Base-by-base conservation (phyloP, 768 basidiomycete genomes). In the Steccherinum ochraceum region DNA sequence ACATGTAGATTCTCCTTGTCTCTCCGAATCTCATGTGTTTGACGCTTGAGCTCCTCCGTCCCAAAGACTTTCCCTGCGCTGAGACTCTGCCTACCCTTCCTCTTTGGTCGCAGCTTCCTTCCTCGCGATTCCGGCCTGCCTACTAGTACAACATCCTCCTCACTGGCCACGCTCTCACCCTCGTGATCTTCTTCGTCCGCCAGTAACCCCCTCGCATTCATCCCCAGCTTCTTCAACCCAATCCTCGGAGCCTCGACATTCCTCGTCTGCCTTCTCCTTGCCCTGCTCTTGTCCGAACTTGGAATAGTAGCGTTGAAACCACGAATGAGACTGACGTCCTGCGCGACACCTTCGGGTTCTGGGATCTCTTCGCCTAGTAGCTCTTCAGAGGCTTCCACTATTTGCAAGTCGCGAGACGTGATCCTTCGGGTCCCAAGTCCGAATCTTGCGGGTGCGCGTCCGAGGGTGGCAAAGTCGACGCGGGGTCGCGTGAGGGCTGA, bases 231-330 rank as follows among this genome's bases (percentile, higher is more conserved):
- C 76, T 84, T 90, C 57, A 94, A 65, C 1, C 93, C 92, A 40
- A 89, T 70, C 58, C 76, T 77, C 24, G 83, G 85, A 12, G 83
- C 78, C 2, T 91, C 86, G 12, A 90, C 80, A 58, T 83, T 88
- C 52, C 93, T 76, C 67, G 88, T 81, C 65, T 90, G 84, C 52
- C 92, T 69, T 55, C 93, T 69, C 53, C 93, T 74, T 12, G 80
- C 73, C 54, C 87, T 84, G 49, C 89, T 77, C 62, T 83, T 78
- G 58, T 92, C 87, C 35, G 93, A 81, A 62, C 87, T 89, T 12
- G 95, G 95, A 40, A 96, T 88, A 2, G 95, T 97, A 16, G 95
- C 95, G 61, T 90, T 87, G 68, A 97, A 98, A 0, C 95, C 95
- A 42, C 86, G 81, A 40, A 96, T 70, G 26, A 98, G 74, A 59